Conservation (phyloP, 495 filamentous ascomycete species). For the Glonium stellatum region DNA sequence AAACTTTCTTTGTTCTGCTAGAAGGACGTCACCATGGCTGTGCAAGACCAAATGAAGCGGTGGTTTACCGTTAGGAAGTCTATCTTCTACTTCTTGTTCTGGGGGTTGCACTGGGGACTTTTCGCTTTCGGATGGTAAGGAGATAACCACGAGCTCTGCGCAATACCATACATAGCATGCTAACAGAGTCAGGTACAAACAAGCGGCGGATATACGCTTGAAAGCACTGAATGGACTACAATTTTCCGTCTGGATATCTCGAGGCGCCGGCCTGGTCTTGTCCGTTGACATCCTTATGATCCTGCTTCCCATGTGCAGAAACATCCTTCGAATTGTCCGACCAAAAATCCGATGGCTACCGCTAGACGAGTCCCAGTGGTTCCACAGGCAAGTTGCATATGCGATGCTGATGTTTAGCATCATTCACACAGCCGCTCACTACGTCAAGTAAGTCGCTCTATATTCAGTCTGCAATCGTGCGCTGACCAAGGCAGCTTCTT, state of each 20-base stretch:
- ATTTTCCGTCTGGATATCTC: conserved; percentile 91
- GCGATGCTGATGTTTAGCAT: conserved; percentile 73
- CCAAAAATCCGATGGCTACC: conserved; percentile 85
- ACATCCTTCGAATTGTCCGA: conserved; percentile 70
- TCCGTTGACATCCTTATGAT: conserved; percentile 82
- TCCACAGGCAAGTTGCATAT: conserved; percentile 94
- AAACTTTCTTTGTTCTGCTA: neutral
- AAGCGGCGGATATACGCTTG: conserved; percentile 57
- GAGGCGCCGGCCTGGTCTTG: conserved; percentile 80
- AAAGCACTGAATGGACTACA: conserved; percentile 70
- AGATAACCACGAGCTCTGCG: neutral
- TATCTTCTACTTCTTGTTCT: conserved; percentile 79
- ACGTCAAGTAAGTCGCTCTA: conserved; percentile 73
- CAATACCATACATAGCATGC: neutral
- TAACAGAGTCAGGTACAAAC: conserved; percentile 61
- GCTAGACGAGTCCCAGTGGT: conserved; percentile 92
- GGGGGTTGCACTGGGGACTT: conserved; percentile 69
- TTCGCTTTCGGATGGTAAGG: conserved; percentile 87
- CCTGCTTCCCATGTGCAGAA: conserved; percentile 89
- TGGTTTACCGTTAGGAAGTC: conserved; percentile 30
- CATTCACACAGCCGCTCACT: conserved; percentile 73
- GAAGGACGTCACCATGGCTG: conserved; percentile 8
- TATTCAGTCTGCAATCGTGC: neutral
- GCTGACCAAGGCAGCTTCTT: conserved; percentile 62
- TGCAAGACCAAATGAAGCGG: neutral